Base-by-base conservation (phyloP, 208 protist species). In the Wallacemonas collosoma region DNA sequence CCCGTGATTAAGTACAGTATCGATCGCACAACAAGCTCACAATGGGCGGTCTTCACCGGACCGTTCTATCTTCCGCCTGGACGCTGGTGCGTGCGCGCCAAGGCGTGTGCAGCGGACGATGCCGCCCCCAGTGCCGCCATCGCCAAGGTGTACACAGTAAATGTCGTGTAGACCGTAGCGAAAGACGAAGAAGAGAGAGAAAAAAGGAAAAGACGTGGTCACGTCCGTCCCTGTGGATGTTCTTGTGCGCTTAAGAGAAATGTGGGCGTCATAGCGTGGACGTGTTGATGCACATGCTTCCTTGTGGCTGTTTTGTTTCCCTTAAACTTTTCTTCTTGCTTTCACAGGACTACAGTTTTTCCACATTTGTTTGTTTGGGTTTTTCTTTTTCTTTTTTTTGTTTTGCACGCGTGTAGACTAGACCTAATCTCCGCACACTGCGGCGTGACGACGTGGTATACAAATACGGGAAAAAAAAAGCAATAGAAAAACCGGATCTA, bases 41-140 rank as follows among this genome's bases (percentile, higher is more conserved):
- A 93, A 66, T 96, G 90, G 88, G 65, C 78, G 60, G 64, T 63
- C 45, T 87, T 80, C 14, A 77, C 56, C 38, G 35, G 72, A 40
- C 73, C 89, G 1, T 81, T 96, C 44, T 89, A 68, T 63, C 81
- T 96, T 5, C 87, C 87, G 1, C 82, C 83, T 1, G 91, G 91
- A 4, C 81, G 83, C 17, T 96, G 91, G 89, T 96, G 91, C 67
- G 74, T 96, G 57, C 79, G 86, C 5, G 91, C 87, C 36, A 78
- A 87, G 68, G 17, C 77, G 1, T 77, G 77, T 65, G 48, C 72
- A 56, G 63, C 61, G 15, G 58, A 63, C 8, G 87, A 91, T 72
- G 54, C 71, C 45, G 57, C 68, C 8, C 69, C 63, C 58, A 79
- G 70, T 72, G 68, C 76, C 47, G 90, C 80, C 0, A 51, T 47